Evolutionary conservation across 768 basidiomycete genomes (phyloP).

Genomic region (Suillus spraguei): DNA sequence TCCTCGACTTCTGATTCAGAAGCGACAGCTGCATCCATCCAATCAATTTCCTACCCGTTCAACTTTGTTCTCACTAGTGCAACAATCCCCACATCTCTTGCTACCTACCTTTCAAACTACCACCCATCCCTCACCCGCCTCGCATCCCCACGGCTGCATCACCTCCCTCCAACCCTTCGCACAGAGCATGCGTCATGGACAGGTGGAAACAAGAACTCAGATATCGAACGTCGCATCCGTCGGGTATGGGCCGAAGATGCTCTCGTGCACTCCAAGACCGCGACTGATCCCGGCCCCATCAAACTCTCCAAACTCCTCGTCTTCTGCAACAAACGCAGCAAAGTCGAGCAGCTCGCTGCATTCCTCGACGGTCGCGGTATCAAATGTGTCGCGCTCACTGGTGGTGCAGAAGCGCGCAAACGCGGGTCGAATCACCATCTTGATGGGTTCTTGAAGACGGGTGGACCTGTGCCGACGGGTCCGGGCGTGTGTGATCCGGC

Average conservation of each 20-base stretch:
- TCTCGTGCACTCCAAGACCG: constrained; percentile 28
- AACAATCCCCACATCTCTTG: constrained; percentile 80
- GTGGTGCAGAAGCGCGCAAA: constrained; percentile 55
- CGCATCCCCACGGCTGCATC: constrained; percentile 75
- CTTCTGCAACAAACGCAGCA: constrained; percentile 79
- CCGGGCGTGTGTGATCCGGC: constrained; percentile 26
- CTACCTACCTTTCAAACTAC: constrained; percentile 58
- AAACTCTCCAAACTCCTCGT: constrained; percentile 71
- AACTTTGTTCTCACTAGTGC: constrained; percentile 83
- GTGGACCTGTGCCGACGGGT: constrained; percentile 12
- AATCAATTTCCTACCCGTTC: constrained; percentile 62
- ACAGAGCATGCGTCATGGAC: constrained; percentile 83
- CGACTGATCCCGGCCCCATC: constrained; percentile 23
- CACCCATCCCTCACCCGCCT: constrained; percentile 73
- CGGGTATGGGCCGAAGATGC: constrained; percentile 77
- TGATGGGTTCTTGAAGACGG: constrained; percentile 64
- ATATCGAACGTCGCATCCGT: constrained; percentile 75
- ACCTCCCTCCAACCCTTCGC: constrained; percentile 67
- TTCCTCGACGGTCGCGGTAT: constrained; percentile 65
- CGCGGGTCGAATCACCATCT: constrained; percentile 77
- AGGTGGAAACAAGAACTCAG: constrained; percentile 79
- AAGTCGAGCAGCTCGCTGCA: constrained; percentile 61
- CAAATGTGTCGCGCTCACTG: constrained; percentile 65
- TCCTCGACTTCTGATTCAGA: constrained; percentile 13
- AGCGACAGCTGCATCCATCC: constrained; percentile 15